phyloP scores from a whole-genome alignment of 768 basidiomycete genomes.

The Lactarius akahatsu region DNA sequence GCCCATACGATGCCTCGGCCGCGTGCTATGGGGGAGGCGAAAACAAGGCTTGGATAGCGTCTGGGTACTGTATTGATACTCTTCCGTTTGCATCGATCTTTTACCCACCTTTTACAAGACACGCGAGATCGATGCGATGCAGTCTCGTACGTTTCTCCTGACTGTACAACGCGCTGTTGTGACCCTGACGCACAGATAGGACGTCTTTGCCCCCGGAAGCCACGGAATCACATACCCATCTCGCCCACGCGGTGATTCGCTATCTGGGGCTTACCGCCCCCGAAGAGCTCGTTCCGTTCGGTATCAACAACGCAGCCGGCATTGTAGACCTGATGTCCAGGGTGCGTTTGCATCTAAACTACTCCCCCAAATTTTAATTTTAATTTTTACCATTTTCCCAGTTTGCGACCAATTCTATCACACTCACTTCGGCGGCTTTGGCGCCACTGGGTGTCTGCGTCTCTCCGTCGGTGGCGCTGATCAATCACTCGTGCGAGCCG shows the following conservation, averaged over 20 bases:
- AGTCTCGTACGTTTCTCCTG: constrained; percentile 62
- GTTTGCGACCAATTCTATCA: constrained; percentile 93
- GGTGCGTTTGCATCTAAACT: constrained; percentile 41
- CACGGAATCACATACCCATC: constrained; percentile 59
- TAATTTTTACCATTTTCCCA: constrained; percentile 36
- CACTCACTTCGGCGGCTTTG: constrained; percentile 74
- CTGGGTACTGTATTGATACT: constrained; percentile 50
- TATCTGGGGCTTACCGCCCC: constrained; percentile 65
- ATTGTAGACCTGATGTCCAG: constrained; percentile 72
- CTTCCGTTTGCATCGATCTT: not conserved
- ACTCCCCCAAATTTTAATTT: not conserved
- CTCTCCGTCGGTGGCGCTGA: constrained; percentile 73
- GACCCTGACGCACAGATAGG: constrained; percentile 48
- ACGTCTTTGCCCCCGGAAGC: constrained; percentile 47
- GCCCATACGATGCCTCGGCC: constrained; percentile 73
- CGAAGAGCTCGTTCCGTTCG: constrained; percentile 56
- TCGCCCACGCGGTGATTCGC: constrained; percentile 71
- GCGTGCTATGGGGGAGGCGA: constrained; percentile 66
- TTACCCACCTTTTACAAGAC: constrained; percentile 41
- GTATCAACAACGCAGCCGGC: constrained; percentile 56
- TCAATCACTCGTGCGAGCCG: constrained; percentile 87
- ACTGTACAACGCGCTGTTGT: not conserved
- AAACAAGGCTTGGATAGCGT: constrained; percentile 51
- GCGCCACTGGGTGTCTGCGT: constrained; percentile 83
- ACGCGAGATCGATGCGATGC: constrained; percentile 63